These are phyloP conservation scores for Fusarium sp. DNA, from an alignment of 2,329 filamentous ascomycete genomes.

Conservation along the genomic window DNA sequence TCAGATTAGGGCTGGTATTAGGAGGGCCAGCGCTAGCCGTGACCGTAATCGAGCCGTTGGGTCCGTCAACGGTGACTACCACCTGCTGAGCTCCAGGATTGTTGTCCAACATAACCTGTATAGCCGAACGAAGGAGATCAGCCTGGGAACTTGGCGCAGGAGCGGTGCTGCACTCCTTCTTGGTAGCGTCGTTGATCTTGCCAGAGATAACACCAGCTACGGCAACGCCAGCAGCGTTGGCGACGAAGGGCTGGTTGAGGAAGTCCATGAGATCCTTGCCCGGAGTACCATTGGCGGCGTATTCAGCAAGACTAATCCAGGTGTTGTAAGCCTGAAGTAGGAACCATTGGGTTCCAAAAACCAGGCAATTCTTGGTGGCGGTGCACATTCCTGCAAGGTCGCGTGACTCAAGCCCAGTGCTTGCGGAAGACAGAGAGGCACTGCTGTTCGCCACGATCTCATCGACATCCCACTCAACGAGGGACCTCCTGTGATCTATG, in stretches of 20 bases:
- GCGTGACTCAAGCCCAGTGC: too few relatives aligned
- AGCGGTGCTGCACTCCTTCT: slow-evolving; percentile 3
- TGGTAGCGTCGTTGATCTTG: slow-evolving; percentile 4
- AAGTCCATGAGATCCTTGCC: slow-evolving; percentile 6
- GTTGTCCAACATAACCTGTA: too few relatives aligned
- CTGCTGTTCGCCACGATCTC: slow-evolving; percentile 1
- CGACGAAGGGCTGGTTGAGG: slow-evolving; percentile 1
- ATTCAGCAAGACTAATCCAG: too few relatives aligned
- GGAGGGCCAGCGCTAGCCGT: too few relatives aligned
- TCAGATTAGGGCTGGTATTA: too few relatives aligned
- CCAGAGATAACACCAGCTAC: slow-evolving; percentile 3
- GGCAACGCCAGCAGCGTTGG: slow-evolving; percentile 4
- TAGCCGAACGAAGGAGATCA: neutral
- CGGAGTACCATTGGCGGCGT: neutral
- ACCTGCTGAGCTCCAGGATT: too few relatives aligned
- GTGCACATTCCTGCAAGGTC: too few relatives aligned
- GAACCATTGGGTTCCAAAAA: too few relatives aligned
- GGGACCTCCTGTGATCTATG: neutral
- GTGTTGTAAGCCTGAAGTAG: too few relatives aligned
- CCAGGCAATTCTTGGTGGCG: too few relatives aligned
- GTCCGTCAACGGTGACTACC: too few relatives aligned
- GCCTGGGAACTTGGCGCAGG: neutral
- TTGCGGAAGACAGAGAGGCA: neutral
- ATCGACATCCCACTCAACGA: slow-evolving; percentile 9
- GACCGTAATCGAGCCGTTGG: too few relatives aligned